Conservation (phyloP, 2,329 filamentous ascomycete species). For the Diaporthe sp. region DNA sequence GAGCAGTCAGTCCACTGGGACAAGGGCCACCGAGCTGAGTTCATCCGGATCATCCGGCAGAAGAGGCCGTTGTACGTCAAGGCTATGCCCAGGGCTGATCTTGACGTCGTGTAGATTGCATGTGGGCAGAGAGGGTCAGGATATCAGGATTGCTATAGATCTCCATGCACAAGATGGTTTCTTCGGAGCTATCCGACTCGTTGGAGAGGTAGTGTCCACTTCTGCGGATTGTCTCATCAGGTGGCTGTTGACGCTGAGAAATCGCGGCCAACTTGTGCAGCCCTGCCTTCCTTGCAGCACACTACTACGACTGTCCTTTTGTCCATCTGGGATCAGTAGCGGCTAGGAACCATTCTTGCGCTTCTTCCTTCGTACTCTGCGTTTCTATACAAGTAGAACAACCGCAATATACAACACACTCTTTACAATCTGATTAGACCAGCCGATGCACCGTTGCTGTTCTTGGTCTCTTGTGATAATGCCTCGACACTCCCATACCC, state of each 20-base stretch:
- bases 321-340: neutral
- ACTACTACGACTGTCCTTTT: neutral
- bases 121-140: neutral
- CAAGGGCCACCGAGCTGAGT: neutral
- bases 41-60: neutral
- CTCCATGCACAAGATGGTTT: neutral
- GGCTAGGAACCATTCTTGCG: neutral
- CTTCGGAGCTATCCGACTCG: neutral
- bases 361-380: neutral
- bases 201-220: neutral
- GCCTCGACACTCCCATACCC: neutral
- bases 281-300: neutral
- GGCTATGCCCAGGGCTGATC: neutral
- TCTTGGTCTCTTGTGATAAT: neutral
- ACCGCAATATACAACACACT: neutral
- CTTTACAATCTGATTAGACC: neutral
- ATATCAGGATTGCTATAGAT: neutral
- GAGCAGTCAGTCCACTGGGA: neutral
- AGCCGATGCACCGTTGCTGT: neutral
- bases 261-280: neutral
- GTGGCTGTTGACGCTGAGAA: neutral
- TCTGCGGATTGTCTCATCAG: neutral
- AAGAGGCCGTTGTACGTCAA: neutral
- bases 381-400: neutral
- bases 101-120: neutral